Evolutionary conservation across 192 early-diverging fungal species (phyloP).

Genomic region (Mortierella antarctica): DNA sequence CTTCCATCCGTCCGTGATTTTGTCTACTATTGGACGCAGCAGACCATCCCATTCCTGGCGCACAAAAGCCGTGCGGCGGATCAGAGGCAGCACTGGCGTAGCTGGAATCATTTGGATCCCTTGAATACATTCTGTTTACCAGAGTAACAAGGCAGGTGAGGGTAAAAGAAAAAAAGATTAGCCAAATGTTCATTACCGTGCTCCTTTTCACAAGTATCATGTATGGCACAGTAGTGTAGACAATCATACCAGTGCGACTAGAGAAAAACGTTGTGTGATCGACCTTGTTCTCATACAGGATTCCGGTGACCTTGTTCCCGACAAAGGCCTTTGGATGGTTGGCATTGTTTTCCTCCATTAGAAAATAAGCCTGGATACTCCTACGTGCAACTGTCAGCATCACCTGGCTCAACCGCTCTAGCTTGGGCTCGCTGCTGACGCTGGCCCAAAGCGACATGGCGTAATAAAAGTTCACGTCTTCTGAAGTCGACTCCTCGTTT

Average conservation of each 20-base stretch:
- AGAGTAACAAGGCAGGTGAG: background rate
- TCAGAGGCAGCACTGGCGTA: slow-evolving; percentile 32
- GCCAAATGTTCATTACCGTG: background rate
- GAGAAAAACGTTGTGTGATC: slow-evolving; percentile 52
- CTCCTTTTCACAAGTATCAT: background rate
- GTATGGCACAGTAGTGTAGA: background rate
- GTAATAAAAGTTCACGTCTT: slow-evolving; percentile 50
- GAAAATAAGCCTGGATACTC: slow-evolving; percentile 45
- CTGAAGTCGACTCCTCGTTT: slow-evolving; percentile 49
- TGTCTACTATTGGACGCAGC: background rate
- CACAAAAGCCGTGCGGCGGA: slow-evolving; percentile 40
- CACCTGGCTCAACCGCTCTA: slow-evolving; percentile 23
- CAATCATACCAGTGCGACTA: slow-evolving; percentile 23
- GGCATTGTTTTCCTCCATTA: slow-evolving; percentile 43
- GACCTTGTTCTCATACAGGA: slow-evolving; percentile 53
- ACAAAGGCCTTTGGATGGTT: slow-evolving; percentile 38
- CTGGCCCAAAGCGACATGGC: slow-evolving; percentile 44
- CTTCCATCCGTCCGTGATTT: slow-evolving; percentile 43
- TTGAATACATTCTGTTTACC: slow-evolving; percentile 45
- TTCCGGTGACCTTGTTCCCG: slow-evolving; percentile 45
- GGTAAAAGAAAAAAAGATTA: background rate
- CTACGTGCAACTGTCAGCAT: slow-evolving; percentile 42
- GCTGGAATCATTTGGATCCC: slow-evolving; percentile 54
- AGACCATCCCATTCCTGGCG: slow-evolving; percentile 37
- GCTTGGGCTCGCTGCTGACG: slow-evolving; percentile 4